These are phyloP conservation scores for Rhodofomes roseus DNA, from an alignment of 1,284 basidiomycete genomes.

Conservation along the genomic window DNA sequence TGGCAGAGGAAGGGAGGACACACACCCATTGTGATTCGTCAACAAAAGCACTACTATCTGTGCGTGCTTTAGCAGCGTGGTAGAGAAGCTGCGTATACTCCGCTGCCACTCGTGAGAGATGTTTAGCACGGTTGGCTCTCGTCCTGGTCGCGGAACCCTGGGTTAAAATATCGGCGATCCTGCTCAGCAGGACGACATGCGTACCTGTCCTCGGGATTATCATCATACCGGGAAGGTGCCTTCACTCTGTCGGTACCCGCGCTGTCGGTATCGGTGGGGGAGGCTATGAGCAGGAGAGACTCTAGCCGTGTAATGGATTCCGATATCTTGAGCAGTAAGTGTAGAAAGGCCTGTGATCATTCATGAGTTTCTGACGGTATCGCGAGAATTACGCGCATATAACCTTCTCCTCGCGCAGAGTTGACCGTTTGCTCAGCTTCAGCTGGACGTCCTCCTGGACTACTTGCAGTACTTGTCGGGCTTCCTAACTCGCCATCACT, in stretches of 20 bases:
- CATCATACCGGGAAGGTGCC: slow-evolving; percentile 22
- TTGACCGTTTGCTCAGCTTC: slow-evolving; percentile 71
- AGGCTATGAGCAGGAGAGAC: slow-evolving; percentile 66
- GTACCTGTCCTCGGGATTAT: slow-evolving; percentile 37
- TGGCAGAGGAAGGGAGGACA: slow-evolving; percentile 28
- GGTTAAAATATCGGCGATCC: too few species aligned
- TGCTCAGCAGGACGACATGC: neutral
- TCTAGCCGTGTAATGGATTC: slow-evolving; percentile 85
- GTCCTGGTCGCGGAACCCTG: slow-evolving; percentile 33
- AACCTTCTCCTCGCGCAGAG: slow-evolving; percentile 82
- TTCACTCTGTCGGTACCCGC: slow-evolving; percentile 30
- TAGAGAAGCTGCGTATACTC: slow-evolving; percentile 95
- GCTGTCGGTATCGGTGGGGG: slow-evolving; percentile 42
- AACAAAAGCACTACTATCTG: slow-evolving; percentile 74
- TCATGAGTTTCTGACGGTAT: neutral
- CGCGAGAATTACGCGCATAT: slow-evolving; percentile 3
- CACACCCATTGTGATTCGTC: slow-evolving; percentile 84
- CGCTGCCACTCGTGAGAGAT: slow-evolving; percentile 79
- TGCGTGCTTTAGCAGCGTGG: slow-evolving; percentile 77
- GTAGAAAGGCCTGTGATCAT: slow-evolving; percentile 62
- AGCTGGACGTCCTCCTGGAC: slow-evolving; percentile 75
- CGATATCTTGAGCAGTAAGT: slow-evolving; percentile 83
- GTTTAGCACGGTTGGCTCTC: slow-evolving; percentile 71
- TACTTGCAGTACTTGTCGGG: slow-evolving; percentile 55
- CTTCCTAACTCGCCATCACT: slow-evolving; percentile 41